Conservation (phyloP, 352 stramenopile species). For the Pythium plurisporium region DNA sequence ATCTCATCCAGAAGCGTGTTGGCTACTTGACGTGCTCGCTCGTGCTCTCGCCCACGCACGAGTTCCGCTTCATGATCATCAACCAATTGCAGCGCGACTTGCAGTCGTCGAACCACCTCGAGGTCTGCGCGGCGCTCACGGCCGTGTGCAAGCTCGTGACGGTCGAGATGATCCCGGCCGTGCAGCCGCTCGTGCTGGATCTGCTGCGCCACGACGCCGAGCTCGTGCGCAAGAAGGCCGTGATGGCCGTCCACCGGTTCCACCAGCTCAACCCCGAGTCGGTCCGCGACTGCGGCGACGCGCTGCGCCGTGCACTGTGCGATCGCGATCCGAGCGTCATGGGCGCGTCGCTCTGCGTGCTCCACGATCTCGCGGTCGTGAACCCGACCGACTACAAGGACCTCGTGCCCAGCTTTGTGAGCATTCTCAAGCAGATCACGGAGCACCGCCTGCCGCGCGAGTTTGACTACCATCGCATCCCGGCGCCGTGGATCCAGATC, state of each 20-base stretch:
- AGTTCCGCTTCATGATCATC: constrained; percentile 99
- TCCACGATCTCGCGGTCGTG: constrained; percentile 90
- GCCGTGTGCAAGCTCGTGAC: constrained; percentile 96
- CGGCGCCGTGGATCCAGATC: constrained; percentile 99
- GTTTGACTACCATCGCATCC: constrained; percentile 99
- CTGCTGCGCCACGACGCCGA: constrained; percentile 95
- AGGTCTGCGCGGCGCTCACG: constrained; percentile 95
- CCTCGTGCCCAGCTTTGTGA: constrained; percentile 97
- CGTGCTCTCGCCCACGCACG: constrained; percentile 96
- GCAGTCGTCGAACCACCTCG: constrained; percentile 88
- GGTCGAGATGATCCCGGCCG: constrained; percentile 97
- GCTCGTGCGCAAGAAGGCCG: constrained; percentile 98
- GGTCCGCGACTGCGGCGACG: constrained; percentile 85
- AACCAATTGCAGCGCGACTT: constrained; percentile 98
- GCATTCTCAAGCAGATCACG: constrained; percentile 99
- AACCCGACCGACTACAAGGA: constrained; percentile 96
- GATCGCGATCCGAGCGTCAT: constrained; percentile 99
- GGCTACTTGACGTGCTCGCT: constrained; percentile 95
- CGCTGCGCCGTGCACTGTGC: constrained; percentile 95
- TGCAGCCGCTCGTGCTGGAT: constrained; percentile 94
- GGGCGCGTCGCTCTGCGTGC: constrained; percentile 91
- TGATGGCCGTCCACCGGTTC: constrained; percentile 98
- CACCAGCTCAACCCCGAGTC: constrained; percentile 97
- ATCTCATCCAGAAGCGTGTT: constrained; percentile 98
- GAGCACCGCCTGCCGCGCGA: constrained; percentile 97